Base-by-base conservation (phyloP, 345 rosid genomes). In the Ailanthus altissimus region DNA sequence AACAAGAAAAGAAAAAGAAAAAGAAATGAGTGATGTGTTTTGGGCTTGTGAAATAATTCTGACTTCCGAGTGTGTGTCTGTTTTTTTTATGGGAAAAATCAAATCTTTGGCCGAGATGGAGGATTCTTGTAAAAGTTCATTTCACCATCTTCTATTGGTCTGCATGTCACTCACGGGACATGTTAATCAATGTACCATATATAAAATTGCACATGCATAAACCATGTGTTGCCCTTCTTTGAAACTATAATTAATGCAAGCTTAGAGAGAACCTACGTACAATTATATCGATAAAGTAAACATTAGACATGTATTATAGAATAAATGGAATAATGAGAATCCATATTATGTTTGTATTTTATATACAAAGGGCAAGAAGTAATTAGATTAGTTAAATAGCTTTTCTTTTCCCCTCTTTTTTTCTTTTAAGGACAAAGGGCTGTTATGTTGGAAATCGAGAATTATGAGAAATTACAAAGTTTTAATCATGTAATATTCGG, bases 161-260 rank as follows among this genome's bases (percentile, higher is more conserved):
- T 81, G 80, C 73, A 81, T 75, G 83, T 77, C 86, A 87, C 81
- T 77, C 86, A 87, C 81, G 86, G 63, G 85, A 59, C 75, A 75
- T 59, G 58, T 75, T 75, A 67, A 77, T 79, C 78, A 75, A n/a
- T 77, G 32, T 10, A 61, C 47, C 36, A 12, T 9, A 16, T 9
- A 46, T 16, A 43, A 6, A 45, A 16, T 32, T n/a, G 49, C 47
- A 63, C 70, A 38, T 50, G 62, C 46, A 26, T 46, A 53, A 70
- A 70, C 74, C 74, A 54, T 38, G 63, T 36, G 75, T n/a, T 36
- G 0, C 43, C 12, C 38, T 63, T 40, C 0, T 8, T 5, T 13
- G 0, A 3, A 46, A 47, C 0, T 43, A 66, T 40, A 42, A 43
- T 43, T 10, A 43, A 66, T 43, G 3, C 25, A 26, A 26, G 38